Conservation (phyloP, 495 filamentous ascomycete genomes). For the Trypethelium eluteriae region DNA sequence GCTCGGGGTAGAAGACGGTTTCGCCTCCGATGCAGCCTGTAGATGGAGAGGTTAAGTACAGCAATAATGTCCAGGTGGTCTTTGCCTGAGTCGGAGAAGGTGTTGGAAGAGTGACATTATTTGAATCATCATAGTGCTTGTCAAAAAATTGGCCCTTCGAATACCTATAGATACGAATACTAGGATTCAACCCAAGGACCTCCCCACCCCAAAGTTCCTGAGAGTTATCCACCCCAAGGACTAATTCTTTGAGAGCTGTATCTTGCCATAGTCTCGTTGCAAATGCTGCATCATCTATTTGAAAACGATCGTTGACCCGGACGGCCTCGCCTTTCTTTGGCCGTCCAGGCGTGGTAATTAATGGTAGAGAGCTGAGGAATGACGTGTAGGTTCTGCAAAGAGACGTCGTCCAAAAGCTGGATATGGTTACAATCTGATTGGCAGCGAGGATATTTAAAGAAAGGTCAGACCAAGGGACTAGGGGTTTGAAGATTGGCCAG, state of each 20-base stretch:
- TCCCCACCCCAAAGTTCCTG: constrained; percentile 67
- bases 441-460: constrained; percentile 49
- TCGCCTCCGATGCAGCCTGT: constrained; percentile 74
- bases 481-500: constrained; percentile 73
- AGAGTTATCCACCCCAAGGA: constrained; percentile 29
- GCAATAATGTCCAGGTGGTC: constrained; percentile 87
- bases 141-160: constrained; percentile 79
- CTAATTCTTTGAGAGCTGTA: constrained; percentile 30
- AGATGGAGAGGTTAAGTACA: constrained; percentile 67
- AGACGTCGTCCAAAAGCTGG: constrained; percentile 67
- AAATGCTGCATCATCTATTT: constrained; percentile 69
- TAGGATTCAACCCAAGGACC: constrained; percentile 76
- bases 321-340: constrained; percentile 81
- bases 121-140: constrained; percentile 79
- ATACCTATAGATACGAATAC: constrained; percentile 91
- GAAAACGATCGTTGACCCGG: constrained; percentile 85
- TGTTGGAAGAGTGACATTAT: constrained; percentile 51
- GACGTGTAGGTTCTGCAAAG: constrained; percentile 75
- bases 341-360: constrained; percentile 73
- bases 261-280: constrained; percentile 58
- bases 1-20: constrained; percentile 82
- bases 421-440: constrained; percentile 66
- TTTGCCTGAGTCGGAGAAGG: constrained; percentile 48
- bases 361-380: constrained; percentile 66
- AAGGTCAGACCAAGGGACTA: constrained; percentile 61